Percentiles rank a stretch among this genome's conserved stretches.
Evolutionary conservation across 225 moss, liverwort and hornwort genomes (phyloP).

Genomic region (Sphagnum contortum): DNA sequence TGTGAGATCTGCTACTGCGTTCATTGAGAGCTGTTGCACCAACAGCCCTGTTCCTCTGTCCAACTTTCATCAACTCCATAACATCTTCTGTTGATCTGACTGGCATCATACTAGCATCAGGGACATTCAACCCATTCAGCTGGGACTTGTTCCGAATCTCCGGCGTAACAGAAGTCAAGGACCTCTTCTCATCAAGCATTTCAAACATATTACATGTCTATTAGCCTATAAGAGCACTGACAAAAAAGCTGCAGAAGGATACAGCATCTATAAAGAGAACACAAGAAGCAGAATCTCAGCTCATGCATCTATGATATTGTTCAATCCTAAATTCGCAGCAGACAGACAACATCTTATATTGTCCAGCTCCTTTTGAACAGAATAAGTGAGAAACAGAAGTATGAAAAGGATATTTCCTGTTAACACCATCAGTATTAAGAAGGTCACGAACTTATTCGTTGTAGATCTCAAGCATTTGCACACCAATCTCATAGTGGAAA

Average conservation of each 20-base stretch:
- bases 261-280: too few species aligned
- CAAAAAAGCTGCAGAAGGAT: too few species aligned
- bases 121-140: slow-evolving; percentile 72
- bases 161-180: slow-evolving; percentile 56
- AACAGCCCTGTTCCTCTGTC: slow-evolving; percentile 79
- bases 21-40: slow-evolving; percentile 91
- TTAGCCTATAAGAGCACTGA: too few species aligned
- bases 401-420: slow-evolving; percentile 52
- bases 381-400: too few species aligned
- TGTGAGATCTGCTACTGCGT: slow-evolving; percentile 95
- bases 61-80: slow-evolving; percentile 78
- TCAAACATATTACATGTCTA: too few species aligned
- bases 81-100: slow-evolving; percentile 83
- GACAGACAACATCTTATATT: too few species aligned
- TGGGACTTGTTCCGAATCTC: slow-evolving; percentile 89
- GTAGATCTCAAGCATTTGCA: slow-evolving; percentile 97
- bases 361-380: too few species aligned
- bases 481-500: slow-evolving; percentile 78
- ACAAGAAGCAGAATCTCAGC: too few species aligned
- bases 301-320: too few species aligned
- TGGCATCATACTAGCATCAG: slow-evolving; percentile 87
- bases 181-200: too few species aligned
- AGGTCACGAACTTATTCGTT: slow-evolving; percentile 91
- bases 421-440: slow-evolving; percentile 42
- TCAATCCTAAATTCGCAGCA: too few species aligned